Percentiles rank a stretch among this genome's conserved stretches.
These are phyloP conservation scores for Trichoderma harzianum DNA, from an alignment of 2,329 filamentous ascomycete genomes.

Conservation along the genomic window DNA sequence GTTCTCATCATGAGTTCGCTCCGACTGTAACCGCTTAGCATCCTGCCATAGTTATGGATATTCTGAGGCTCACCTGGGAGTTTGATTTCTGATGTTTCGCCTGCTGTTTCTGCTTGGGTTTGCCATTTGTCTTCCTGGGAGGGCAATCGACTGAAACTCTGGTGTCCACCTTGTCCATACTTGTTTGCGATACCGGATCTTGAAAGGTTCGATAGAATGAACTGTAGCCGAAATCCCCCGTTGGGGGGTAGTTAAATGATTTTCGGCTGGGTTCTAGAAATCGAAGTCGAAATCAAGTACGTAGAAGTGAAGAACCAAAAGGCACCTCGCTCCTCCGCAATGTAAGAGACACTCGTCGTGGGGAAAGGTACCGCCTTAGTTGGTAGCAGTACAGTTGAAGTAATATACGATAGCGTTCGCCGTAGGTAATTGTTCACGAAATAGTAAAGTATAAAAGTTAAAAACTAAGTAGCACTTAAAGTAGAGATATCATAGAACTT, in stretches of 20 bases:
- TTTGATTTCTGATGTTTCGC: neutral
- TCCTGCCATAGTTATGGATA: neutral
- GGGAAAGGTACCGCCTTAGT: neutral
- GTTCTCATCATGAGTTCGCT: slow-evolving; percentile 76
- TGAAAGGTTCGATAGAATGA: neutral
- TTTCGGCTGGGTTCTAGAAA: neutral
- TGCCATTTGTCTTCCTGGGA: neutral
- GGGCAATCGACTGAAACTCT: neutral
- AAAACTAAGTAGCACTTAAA: neutral
- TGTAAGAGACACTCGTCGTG: neutral
- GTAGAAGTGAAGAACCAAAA: neutral
- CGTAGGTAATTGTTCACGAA: neutral
- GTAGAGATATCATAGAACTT: neutral
- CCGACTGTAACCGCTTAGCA: slow-evolving; percentile 48
- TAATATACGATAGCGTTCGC: neutral
- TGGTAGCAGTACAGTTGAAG: neutral
- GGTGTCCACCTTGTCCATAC: neutral
- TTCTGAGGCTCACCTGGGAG: neutral
- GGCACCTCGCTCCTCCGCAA: neutral
- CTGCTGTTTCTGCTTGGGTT: neutral
- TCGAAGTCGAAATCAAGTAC: neutral
- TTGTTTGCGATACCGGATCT: neutral
- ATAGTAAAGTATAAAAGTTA: neutral
- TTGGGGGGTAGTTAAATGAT: neutral
- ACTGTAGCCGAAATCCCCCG: neutral